Evolutionary conservation across 2,329 filamentous ascomycete species (phyloP), one percentile per base, ranked within the genome.

Genomic region (Sporothrix pseudoabietina): DNA sequence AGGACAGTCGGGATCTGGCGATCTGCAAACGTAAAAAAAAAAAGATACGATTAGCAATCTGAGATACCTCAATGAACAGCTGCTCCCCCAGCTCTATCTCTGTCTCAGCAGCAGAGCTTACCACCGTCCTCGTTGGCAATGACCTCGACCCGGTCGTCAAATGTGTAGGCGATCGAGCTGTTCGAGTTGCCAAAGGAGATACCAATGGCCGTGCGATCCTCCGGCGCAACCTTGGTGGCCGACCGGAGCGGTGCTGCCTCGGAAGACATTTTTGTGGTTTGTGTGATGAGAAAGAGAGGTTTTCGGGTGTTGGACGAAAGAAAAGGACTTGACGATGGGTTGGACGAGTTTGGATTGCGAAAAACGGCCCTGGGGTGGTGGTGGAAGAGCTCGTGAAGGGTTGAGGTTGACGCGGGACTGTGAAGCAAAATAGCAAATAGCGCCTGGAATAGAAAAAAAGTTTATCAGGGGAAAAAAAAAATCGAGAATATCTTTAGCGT

Each of bases 71-170:
- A 39, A 4, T 44, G 19, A n/a, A 6, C 16, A 57, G 22, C 22
- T 41, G 6, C 12, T 3, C 16, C 14, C 54, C 19, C 54, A 16
- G 22, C 35, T 39, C 59, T 12, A 9, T 12, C 8, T 44, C 16
- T 7, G 7, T 14, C 30, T 19, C 39, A 39, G 26, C 61, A 35
- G 6, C 26, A 57, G 16, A 35, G 84, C 89, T 80, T 82, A 94
- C 93, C 93, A 87, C 96, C 96, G 81, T 98, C 96, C 86, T 98
- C 96, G 85, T 99, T 98, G 80, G 96, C 96, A 84, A 99, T 98
- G 76, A 99, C 95, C 82, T 98, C 94, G 77, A 94, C 91, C 87
- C 97, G 97, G 83, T 97, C 95, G 80, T 98, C 95, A 75, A 91
- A 89, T 65, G 94, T 97, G 82, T 91, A 94, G 79, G 95, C 95